Conservation (phyloP, 768 basidiomycete species). For the Leucogyrophana mollusca region DNA sequence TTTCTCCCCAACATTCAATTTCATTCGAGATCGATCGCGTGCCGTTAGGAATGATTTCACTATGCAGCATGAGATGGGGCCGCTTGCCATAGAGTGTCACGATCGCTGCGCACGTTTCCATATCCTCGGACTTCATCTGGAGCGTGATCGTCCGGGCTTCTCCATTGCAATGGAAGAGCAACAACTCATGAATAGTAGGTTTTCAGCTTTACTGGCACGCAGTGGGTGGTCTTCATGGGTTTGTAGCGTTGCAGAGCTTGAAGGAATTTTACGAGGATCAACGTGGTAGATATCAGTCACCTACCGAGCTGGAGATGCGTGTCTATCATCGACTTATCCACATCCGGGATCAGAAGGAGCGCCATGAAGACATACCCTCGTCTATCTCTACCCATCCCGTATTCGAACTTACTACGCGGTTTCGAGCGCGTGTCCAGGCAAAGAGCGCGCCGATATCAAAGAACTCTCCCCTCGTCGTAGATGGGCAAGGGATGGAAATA, state of each 20-base stretch:
- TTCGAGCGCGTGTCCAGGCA: slow-evolving; percentile 77
- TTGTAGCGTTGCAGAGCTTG: slow-evolving; percentile 83
- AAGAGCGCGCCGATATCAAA: slow-evolving; percentile 76
- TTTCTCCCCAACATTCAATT: slow-evolving; percentile 70
- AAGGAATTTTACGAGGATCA: slow-evolving; percentile 94
- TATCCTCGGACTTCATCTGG: slow-evolving; percentile 73
- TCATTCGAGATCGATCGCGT: slow-evolving; percentile 91
- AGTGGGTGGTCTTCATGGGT: neutral
- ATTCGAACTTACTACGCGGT: slow-evolving; percentile 78
- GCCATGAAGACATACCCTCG: slow-evolving; percentile 68
- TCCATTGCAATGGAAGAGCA: slow-evolving; percentile 77
- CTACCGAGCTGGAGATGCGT: slow-evolving; percentile 93
- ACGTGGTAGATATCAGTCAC: slow-evolving; percentile 60
- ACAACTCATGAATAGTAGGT: slow-evolving; percentile 88
- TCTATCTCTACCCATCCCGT: slow-evolving; percentile 69
- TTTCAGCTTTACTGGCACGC: neutral
- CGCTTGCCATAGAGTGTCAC: slow-evolving; percentile 82
- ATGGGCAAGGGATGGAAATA: slow-evolving; percentile 63
- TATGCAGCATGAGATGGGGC: slow-evolving; percentile 81
- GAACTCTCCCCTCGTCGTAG: slow-evolving; percentile 61
- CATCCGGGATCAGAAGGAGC: slow-evolving; percentile 81
- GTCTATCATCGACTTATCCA: slow-evolving; percentile 93
- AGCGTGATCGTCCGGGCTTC: slow-evolving; percentile 58
- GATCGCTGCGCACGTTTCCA: slow-evolving; percentile 95
- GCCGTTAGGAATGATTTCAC: slow-evolving; percentile 92